Percentiles rank a stretch among this genome's conserved stretches.
Evolutionary conservation across 2,329 filamentous ascomycete species (phyloP).

Genomic region (Aspergillus awamori): DNA sequence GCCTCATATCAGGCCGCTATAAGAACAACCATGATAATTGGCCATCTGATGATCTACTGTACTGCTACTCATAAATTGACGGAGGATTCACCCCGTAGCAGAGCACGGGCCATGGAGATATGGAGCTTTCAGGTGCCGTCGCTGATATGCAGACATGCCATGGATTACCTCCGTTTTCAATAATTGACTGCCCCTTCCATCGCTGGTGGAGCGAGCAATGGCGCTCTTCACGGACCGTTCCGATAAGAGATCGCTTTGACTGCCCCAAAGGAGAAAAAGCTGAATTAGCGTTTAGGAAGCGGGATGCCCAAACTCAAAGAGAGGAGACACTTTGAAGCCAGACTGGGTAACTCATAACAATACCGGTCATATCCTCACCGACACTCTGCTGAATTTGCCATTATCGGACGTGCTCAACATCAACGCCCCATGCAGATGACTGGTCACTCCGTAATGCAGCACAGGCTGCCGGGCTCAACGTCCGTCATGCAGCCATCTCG

Average conservation of each 20-base stretch:
- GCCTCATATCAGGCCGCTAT: too few relatives aligned
- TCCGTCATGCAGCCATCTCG: conserved; percentile 6
- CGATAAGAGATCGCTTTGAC: background rate
- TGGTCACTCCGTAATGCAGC: conserved; percentile 2
- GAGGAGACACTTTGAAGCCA: background rate
- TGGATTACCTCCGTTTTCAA: conserved; percentile 1
- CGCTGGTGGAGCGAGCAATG: background rate
- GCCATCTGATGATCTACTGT: background rate
- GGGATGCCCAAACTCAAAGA: background rate
- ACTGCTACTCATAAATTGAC: background rate
- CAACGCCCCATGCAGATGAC: conserved; percentile 9
- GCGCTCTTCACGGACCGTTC: conserved; percentile 6
- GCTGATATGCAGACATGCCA: background rate
- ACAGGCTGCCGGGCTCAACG: conserved; percentile 6
- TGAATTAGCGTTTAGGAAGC: background rate
- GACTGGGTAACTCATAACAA: background rate
- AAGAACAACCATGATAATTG: background rate
- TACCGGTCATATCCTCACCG: conserved; percentile 12
- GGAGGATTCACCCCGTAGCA: conserved; percentile 2
- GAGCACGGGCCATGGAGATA: conserved; percentile 2
- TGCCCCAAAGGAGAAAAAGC: background rate
- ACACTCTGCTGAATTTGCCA: conserved; percentile 2
- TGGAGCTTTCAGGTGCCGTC: conserved; percentile 1
- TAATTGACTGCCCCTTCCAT: conserved; percentile 1
- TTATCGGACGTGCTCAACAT: background rate